Base-by-base conservation (phyloP, 2,329 filamentous ascomycete species). In the Xylariaceae sp. region DNA sequence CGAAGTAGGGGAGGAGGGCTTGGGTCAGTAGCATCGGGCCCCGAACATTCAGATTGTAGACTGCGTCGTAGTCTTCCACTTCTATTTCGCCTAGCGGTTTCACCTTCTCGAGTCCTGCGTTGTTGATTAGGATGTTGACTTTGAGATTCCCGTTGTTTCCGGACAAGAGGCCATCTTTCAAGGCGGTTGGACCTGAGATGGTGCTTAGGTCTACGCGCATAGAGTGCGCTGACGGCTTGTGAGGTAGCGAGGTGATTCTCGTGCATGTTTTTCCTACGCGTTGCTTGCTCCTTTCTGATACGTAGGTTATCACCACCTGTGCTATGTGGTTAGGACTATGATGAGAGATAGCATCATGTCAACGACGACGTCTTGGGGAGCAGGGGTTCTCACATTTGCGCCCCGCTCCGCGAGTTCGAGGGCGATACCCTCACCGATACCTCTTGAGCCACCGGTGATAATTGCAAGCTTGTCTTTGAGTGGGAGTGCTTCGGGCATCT, bases 251-350 rank as follows among this genome's bases (percentile, higher is more conserved):
- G 55, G 78, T 71, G 57, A 86, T 82, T 56, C 82, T 83, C 44
- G 72, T 73, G 53, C 79, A 72, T 19, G 86, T 66, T 59, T 84
- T 79, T 52, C 80, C 74, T 10, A 83, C 66, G 55, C 79, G 84
- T 3, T 78, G 66, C 0, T 79, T 78, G n/a, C 83, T 83, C 10
- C 81, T 69, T 19, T 83, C 75, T 1, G 83, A 83, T 52, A 85
- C 76, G 60, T 86, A 86, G 1, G 82, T 82, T 18, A 87, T 65
- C 10, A 82, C 75, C 3, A 67, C 57, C 63, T 66, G 38, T 42
- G 15, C 2, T 14, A 27, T 15, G 33, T 39, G 30, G 35, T 30
- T 40, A 17, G 17, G 12, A 27, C 12, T 11, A 12, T 35, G 15
- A 9, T 31, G 18, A 11, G 14, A 19, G 17, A 2, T 31, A 18